phyloP scores from a whole-genome alignment of 202 grass and related monocot genomes.

The Saccharum hybrid region DNA sequence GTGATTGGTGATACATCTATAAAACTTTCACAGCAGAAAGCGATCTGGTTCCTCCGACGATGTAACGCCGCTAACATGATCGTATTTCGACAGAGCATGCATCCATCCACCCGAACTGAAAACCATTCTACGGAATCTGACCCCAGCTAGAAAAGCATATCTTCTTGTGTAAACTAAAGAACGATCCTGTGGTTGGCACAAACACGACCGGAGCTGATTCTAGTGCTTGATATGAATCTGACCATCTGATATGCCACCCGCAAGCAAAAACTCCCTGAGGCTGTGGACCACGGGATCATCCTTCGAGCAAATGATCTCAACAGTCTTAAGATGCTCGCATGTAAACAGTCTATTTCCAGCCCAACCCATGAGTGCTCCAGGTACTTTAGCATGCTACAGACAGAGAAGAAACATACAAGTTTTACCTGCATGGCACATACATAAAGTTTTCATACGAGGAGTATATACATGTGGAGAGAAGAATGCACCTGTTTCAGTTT shows the following conservation, averaged over 20 bases:
- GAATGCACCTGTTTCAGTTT: not conserved
- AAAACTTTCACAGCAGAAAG: not conserved
- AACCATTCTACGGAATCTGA: not conserved
- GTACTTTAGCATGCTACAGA: not conserved
- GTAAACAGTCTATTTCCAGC: conserved; percentile 19
- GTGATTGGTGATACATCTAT: not conserved
- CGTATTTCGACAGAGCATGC: not conserved
- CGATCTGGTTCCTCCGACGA: not conserved
- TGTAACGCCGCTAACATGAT: not conserved
- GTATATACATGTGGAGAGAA: not conserved
- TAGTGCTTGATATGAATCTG: conserved; percentile 5
- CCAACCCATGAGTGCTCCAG: not conserved
- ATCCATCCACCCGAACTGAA: not conserved
- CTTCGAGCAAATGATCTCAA: conserved; percentile 16
- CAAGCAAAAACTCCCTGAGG: not conserved
- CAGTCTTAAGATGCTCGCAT: conserved; percentile 14
- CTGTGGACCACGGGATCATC: not conserved
- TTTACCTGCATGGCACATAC: not conserved
- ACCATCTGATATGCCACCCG: not conserved
- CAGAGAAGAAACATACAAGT: not conserved
- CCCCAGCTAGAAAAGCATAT: not conserved
- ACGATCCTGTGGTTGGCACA: not conserved
- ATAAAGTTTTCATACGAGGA: not conserved
- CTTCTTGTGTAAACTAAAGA: not conserved
- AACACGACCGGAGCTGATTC: not conserved